Base-by-base conservation (phyloP, 768 basidiomycete genomes). In the Suillus ampliporus region DNA sequence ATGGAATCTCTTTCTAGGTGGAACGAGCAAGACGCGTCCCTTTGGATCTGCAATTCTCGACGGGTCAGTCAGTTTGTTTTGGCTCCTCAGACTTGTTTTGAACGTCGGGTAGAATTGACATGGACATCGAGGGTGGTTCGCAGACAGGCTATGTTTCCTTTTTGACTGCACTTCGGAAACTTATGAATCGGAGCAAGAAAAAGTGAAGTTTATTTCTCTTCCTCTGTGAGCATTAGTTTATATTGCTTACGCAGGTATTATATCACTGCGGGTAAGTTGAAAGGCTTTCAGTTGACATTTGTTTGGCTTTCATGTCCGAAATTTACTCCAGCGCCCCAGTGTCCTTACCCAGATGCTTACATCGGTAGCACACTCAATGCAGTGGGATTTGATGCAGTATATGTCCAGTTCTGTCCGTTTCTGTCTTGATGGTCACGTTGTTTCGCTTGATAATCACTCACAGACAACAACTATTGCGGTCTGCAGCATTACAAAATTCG, bases 31-130 rank as follows among this genome's bases (percentile, higher is more conserved):
- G 28, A 89, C 85, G 19, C 82, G 90, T 62, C 91, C 90, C 0
- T 92, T 92, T 67, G 91, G 91, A 28, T 74, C 66, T 64, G 91
- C 89, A 1, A 82, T 90, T 56, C 79, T 92, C 28, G 90, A 92
- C 66, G 91, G 90, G 89, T 89, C 43, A 13, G 72, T 64, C 66
- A 38, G n/a, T 57, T n/a, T 26, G 13, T 17, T 51, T 1, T 17
- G 17, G 37, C 1, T 23, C 4, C 59, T 57, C 15, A 21, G 47
- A n/a, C 37, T 35, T 26, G 9, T 52, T 14, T 0, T 35, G 7
- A 53, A 51, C 57, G 21, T 47, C 4, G 17, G 59, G 31, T 19
- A 74, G 72, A 44, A 61, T 83, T 56, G 83, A 84, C 64, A 71
- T 84, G 61, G 83, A 84, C 66, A 80, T 84, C 60, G 83, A 84